Percentiles rank a stretch among this genome's conserved stretches.
Conservation (phyloP, 2,329 filamentous ascomycete species). For the Fusarium acutatum region DNA sequence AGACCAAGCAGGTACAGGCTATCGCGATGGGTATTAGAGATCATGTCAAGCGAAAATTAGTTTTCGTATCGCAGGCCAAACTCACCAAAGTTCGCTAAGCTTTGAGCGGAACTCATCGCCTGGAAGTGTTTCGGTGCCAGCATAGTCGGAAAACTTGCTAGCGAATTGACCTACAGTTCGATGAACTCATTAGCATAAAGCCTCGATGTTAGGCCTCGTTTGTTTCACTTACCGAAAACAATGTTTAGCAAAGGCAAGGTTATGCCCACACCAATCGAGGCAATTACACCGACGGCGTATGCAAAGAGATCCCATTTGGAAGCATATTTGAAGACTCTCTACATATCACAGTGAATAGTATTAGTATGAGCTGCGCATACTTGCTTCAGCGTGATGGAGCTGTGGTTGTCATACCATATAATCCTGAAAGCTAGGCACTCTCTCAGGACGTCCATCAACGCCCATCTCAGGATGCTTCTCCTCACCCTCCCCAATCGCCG, state of each 20-base stretch:
- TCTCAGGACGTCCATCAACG: neutral
- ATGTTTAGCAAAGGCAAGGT: constrained; percentile 48
- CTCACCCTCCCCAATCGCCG: neutral
- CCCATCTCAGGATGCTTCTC: neutral
- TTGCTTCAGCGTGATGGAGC: neutral
- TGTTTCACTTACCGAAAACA: constrained; percentile 41
- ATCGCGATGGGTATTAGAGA: accelerated
- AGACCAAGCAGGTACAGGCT: neutral
- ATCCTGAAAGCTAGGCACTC: neutral
- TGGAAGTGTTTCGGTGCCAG: neutral
- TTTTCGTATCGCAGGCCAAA: neutral
- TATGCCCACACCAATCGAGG: neutral
- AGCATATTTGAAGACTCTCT: constrained; percentile 1
- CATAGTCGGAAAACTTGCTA: constrained; percentile 3
- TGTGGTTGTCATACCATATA: neutral
- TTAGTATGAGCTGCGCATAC: neutral
- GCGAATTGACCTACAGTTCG: neutral
- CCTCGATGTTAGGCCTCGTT: accelerated
- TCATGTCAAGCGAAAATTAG: accelerated
- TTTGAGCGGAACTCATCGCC: neutral
- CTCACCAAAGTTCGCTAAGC: neutral
- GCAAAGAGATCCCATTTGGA: neutral
- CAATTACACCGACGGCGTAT: neutral
- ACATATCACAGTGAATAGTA: accelerated
- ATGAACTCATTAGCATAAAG: neutral